Conservation (phyloP, 768 basidiomycete genomes). For the Kwoniella pini region DNA sequence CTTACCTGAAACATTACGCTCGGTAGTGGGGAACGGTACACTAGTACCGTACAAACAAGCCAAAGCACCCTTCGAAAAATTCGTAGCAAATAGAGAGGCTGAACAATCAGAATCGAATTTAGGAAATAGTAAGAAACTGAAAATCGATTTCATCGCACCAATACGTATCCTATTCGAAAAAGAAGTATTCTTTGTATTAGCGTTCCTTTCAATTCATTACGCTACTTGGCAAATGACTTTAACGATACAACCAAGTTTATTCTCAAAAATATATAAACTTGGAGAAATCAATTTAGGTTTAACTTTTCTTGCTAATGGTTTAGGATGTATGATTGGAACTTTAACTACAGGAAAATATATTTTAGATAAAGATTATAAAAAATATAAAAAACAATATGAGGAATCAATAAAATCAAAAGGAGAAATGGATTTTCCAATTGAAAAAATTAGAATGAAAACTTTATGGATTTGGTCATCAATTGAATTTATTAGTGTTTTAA, state of each 20-base stretch:
- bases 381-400: background rate
- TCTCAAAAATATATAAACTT: conserved; percentile 63
- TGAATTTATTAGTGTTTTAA: background rate
- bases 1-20: conserved; percentile 59
- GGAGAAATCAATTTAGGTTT: conserved; percentile 70
- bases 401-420: background rate
- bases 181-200: conserved; percentile 46
- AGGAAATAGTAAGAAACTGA: conserved; percentile 24
- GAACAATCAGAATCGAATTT: conserved; percentile 31
- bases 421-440: conserved; percentile 11
- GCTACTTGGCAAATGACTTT: conserved; percentile 35
- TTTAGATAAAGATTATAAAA: conserved; percentile 10
- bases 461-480: conserved; percentile 4
- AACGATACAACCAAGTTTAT: conserved; percentile 59
- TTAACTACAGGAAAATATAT: conserved; percentile 9
- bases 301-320: conserved; percentile 5
- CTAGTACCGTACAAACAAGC: conserved; percentile 38
- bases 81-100: conserved; percentile 26
- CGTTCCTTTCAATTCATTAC: conserved; percentile 48
- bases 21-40: conserved; percentile 50
- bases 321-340: conserved; percentile 10
- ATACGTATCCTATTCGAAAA: conserved; percentile 38
- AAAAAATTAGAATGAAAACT: background rate
- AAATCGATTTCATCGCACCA: conserved; percentile 2
- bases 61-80: conserved; percentile 24